Percentiles rank a stretch among this genome's conserved stretches.
Evolutionary conservation across 345 rosid genomes (phyloP).

Genomic region (Hypericum androsaemum): DNA sequence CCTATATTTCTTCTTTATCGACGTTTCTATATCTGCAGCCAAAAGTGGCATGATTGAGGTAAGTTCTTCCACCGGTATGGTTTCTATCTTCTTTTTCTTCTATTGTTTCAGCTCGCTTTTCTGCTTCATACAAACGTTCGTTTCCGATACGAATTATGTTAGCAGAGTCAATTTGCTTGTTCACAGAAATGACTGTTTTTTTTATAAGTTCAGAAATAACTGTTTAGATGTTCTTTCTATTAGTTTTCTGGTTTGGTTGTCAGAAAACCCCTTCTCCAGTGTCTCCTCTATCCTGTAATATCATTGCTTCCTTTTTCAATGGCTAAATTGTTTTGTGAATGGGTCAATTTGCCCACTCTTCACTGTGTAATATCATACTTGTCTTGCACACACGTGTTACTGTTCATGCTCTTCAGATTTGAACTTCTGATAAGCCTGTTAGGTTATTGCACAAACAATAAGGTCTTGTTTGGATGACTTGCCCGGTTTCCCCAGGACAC

Average conservation of each 20-base stretch:
- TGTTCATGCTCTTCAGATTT: not conserved
- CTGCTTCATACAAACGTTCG: not conserved
- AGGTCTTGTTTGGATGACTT: constrained; percentile 90
- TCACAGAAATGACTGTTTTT: too few relatives aligned
- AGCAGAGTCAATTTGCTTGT: too few relatives aligned
- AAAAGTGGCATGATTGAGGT: constrained; percentile 98
- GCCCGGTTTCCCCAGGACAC: constrained; percentile 95
- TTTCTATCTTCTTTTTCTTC: not conserved
- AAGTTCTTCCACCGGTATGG: constrained; percentile 20
- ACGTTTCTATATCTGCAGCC: constrained; percentile 79
- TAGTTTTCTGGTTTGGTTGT: too few relatives aligned
- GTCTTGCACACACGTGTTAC: not conserved
- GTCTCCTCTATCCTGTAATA: too few relatives aligned
- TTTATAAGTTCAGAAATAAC: too few relatives aligned
- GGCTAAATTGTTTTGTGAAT: too few relatives aligned
- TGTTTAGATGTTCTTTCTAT: too few relatives aligned
- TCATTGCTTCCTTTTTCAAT: too few relatives aligned
- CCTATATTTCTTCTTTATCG: constrained; percentile 85
- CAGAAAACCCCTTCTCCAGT: too few relatives aligned
- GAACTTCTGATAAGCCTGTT: not conserved
- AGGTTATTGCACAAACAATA: constrained; percentile 93
- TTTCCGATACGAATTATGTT: too few relatives aligned
- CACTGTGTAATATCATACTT: too few relatives aligned
- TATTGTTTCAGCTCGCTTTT: not conserved
- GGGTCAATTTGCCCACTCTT: too few relatives aligned